Evolutionary conservation across 352 stramenopile genomes (phyloP).

Genomic region (Globisporangium polare): DNA sequence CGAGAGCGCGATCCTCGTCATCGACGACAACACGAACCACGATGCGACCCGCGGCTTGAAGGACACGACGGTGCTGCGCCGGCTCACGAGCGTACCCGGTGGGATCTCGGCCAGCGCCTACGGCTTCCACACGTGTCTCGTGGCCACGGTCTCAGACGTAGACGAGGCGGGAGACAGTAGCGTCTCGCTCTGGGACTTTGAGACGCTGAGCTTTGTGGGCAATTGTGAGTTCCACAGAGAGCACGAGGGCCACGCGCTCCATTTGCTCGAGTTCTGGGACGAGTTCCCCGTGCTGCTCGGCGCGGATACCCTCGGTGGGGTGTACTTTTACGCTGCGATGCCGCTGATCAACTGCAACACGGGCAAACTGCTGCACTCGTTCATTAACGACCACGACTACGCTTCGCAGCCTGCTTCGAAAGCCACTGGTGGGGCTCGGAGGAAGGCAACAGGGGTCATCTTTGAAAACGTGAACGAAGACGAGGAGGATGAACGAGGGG

Average conservation of each 20-base stretch:
- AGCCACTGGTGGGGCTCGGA: not conserved
- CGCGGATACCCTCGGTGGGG: conserved; percentile 36
- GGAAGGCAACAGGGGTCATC: not conserved
- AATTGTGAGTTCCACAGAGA: conserved; percentile 29
- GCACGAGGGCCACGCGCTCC: conserved; percentile 21
- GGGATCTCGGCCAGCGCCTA: conserved; percentile 55
- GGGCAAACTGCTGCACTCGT: conserved; percentile 49
- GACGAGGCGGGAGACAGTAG: conserved; percentile 16
- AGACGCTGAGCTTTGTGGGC: conserved; percentile 48
- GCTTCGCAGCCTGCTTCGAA: not conserved
- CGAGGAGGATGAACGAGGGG: no score
- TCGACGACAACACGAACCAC: conserved; percentile 62
- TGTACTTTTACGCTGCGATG: conserved; percentile 60
- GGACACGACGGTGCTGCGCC: conserved; percentile 45
- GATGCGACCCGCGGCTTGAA: no score
- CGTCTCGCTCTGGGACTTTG: conserved; percentile 75
- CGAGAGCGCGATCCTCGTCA: conserved; percentile 46
- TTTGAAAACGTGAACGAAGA: conserved; percentile 3
- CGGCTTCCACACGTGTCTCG: conserved; percentile 57
- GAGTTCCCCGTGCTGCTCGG: conserved; percentile 63
- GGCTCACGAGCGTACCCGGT: conserved; percentile 53
- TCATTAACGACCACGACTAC: conserved; percentile 38
- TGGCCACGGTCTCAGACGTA: conserved; percentile 49
- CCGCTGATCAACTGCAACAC: conserved; percentile 36
- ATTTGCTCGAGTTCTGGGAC: conserved; percentile 61